These are phyloP conservation scores for Dioscorea zingiberensis DNA, from an alignment of 106 monocot species.

Conservation along the genomic window DNA sequence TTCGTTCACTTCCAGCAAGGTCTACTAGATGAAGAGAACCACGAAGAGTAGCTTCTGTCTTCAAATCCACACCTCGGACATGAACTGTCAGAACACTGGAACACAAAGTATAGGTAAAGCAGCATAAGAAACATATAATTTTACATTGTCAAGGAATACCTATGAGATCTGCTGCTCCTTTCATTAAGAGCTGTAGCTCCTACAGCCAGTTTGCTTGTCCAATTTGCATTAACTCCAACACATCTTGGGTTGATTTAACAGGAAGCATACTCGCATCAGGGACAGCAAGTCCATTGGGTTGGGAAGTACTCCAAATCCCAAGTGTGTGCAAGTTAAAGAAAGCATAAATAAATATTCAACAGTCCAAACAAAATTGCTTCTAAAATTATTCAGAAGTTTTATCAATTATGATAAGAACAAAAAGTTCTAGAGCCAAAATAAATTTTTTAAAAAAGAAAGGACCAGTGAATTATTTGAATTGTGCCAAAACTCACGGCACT, in stretches of 20 bases:
- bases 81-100: constrained; percentile 86
- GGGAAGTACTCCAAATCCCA: constrained; percentile 79
- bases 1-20: constrained; percentile 96
- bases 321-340: constrained; percentile 66
- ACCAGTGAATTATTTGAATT: no score
- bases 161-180: constrained; percentile 94
- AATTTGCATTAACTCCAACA: constrained; percentile 71
- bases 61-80: constrained; percentile 72
- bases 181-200: constrained; percentile 95
- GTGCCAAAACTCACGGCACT: no score
- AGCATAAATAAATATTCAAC: not conserved
- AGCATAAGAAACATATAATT: not conserved
- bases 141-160: constrained; percentile 23
- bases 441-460: no score
- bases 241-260: constrained; percentile 85
- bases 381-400: no score
- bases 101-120: not conserved
- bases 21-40: constrained; percentile 89
- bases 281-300: constrained; percentile 87
- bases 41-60: constrained; percentile 62
- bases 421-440: no score
- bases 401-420: no score
- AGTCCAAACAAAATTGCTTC: no score
- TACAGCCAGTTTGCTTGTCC: constrained; percentile 81
- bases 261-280: constrained; percentile 86